These are phyloP conservation scores for Camellia sinensis DNA, from an alignment of 148 eudicot genomes.

Conservation along the genomic window DNA sequence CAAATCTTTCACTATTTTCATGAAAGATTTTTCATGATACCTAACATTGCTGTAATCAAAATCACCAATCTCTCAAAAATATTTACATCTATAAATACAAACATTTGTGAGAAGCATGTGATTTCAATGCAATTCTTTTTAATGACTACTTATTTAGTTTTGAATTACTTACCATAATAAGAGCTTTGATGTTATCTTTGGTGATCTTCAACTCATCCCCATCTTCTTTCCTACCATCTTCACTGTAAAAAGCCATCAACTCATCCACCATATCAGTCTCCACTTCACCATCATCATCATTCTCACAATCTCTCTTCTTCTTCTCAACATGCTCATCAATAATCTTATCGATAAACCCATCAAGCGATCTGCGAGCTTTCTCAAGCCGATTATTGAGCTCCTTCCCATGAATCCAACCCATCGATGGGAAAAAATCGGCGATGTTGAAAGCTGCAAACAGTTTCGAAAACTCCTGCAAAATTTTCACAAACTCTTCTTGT, in stretches of 20 bases:
- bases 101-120: too few species aligned
- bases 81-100: too few species aligned
- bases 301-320: neutral
- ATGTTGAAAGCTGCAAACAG: slow-evolving; percentile 34
- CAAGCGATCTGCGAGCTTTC: slow-evolving; percentile 25
- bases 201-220: slow-evolving; percentile 72
- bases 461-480: slow-evolving; percentile 35
- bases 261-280: slow-evolving; percentile 86
- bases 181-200: slow-evolving; percentile 80
- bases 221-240: slow-evolving; percentile 41
- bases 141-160: too few species aligned
- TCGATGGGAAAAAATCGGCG: slow-evolving; percentile 26
- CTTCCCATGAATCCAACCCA: slow-evolving; percentile 21
- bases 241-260: slow-evolving; percentile 65
- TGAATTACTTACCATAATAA: slow-evolving; percentile 67
- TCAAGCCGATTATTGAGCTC: slow-evolving; percentile 21
- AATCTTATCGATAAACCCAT: slow-evolving; percentile 28
- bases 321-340: slow-evolving; percentile 27
- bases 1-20: too few species aligned
- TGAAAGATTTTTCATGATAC: too few species aligned
- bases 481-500: slow-evolving; percentile 30
- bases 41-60: too few species aligned
- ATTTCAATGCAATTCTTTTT: too few species aligned
- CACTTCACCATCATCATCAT: neutral
- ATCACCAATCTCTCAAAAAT: too few species aligned